Evolutionary conservation across 2,329 filamentous ascomycete species (phyloP).

Genomic region (Aspergillus fischeri): DNA sequence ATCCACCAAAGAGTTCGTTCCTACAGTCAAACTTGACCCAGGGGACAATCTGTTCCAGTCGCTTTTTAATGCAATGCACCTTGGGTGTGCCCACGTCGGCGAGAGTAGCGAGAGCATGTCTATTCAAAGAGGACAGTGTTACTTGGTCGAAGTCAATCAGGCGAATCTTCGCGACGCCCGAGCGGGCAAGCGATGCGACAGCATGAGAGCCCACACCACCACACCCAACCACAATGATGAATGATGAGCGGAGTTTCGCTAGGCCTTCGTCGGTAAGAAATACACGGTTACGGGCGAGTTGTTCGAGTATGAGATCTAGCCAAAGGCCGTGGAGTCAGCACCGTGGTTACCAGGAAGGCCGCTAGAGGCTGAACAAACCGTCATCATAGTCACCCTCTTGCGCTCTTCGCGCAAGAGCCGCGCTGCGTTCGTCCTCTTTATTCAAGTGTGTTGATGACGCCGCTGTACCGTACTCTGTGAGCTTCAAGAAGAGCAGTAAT

Average conservation of each 20-base stretch:
- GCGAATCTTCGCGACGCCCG: conserved; percentile 80
- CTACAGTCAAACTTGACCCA: conserved; percentile 88
- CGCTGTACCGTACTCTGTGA: conserved; percentile 48
- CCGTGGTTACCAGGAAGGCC: background rate
- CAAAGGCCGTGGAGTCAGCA: conserved; percentile 1
- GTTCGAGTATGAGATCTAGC: conserved; percentile 84
- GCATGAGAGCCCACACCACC: conserved; percentile 95
- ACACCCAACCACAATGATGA: conserved; percentile 85
- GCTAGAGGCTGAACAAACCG: conserved; percentile 34
- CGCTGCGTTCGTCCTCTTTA: conserved; percentile 56
- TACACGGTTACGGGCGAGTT: conserved; percentile 86
- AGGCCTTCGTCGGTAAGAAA: conserved; percentile 84
- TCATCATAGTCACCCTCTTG: conserved; percentile 63
- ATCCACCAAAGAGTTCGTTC: conserved; percentile 74
- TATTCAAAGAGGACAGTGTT: conserved; percentile 85
- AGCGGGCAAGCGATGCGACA: conserved; percentile 77
- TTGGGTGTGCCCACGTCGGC: conserved; percentile 92
- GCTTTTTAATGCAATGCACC: conserved; percentile 74
- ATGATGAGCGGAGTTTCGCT: conserved; percentile 70
- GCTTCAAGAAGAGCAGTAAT: conserved; percentile 42
- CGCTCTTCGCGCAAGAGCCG: conserved; percentile 56
- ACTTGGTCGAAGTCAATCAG: conserved; percentile 98
- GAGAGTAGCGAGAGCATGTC: conserved; percentile 92
- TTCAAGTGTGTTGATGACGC: conserved; percentile 27
- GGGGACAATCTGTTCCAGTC: conserved; percentile 80